Conservation (phyloP, 805 yeast genomes). For the Candida parachauliodes region DNA sequence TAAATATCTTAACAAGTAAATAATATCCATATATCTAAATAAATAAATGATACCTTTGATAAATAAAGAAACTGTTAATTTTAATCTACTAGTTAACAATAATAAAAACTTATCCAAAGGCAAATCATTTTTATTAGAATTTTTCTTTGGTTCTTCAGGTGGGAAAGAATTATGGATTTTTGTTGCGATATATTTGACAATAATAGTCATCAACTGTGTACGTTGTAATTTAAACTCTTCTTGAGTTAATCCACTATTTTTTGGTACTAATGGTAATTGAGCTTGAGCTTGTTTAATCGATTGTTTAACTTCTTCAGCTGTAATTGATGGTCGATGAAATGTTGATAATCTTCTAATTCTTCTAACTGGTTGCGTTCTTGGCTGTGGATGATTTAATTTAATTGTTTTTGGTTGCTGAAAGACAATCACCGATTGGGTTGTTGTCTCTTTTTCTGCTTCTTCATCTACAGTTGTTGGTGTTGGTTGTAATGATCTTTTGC, state of each 20-base stretch:
- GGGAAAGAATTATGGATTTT: slow-evolving; percentile 43
- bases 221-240: slow-evolving; percentile 29
- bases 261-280: slow-evolving; percentile 2
- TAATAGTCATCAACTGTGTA: slow-evolving; percentile 37
- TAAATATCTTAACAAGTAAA: slow-evolving; percentile 41
- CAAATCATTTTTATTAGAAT: slow-evolving; percentile 21
- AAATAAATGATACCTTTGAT: slow-evolving; percentile 40
- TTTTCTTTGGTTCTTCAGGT: slow-evolving; percentile 28
- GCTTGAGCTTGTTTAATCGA: slow-evolving; percentile 1
- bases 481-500: slow-evolving; percentile 7
- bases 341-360: background rate
- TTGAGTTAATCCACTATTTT: slow-evolving; percentile 8
- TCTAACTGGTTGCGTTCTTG: background rate
- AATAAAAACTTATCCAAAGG: slow-evolving; percentile 40
- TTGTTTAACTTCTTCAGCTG: slow-evolving; percentile 6
- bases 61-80: slow-evolving; percentile 31
- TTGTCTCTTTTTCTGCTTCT: slow-evolving; percentile 1
- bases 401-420: slow-evolving; percentile 7
- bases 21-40: slow-evolving; percentile 45
- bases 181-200: slow-evolving; percentile 40
- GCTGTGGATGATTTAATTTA: slow-evolving; percentile 5
- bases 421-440: slow-evolving; percentile 2
- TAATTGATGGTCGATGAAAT: slow-evolving; percentile 2
- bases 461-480: slow-evolving; percentile 10
- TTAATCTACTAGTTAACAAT: slow-evolving; percentile 35